These are phyloP conservation scores for Sphaerulina populicola DNA, from an alignment of 2,329 filamentous ascomycete species.

Conservation along the genomic window DNA sequence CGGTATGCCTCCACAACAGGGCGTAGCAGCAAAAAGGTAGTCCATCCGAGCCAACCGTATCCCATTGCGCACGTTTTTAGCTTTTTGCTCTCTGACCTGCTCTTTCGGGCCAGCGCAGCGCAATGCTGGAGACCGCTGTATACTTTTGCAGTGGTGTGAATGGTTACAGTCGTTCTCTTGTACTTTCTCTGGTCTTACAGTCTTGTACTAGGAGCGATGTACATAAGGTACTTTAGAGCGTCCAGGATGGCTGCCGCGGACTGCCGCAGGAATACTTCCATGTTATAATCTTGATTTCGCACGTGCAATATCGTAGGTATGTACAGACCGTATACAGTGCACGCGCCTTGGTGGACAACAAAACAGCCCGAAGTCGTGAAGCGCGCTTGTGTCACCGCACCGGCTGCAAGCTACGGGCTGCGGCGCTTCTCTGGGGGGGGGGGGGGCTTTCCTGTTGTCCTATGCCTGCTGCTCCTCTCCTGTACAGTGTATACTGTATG, in stretches of 20 bases:
- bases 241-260: not conserved
- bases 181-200: too few species aligned
- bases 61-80: not conserved
- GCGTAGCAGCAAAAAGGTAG: not conserved
- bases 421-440: constrained; percentile 2
- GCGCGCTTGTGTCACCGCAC: not conserved
- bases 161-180: too few species aligned
- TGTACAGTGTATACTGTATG: too few species aligned
- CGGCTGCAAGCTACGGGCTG: not conserved
- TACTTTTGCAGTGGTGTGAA: not conserved
- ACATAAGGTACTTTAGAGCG: too few species aligned
- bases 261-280: not conserved
- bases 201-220: too few species aligned
- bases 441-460: not conserved
- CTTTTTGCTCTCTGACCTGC: not conserved
- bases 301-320: too few species aligned
- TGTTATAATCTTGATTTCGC: too few species aligned
- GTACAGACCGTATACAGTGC: too few species aligned
- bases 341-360: not conserved
- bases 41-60: not conserved
- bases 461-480: not conserved
- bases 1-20: not conserved
- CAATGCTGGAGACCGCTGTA: not conserved
- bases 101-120: not conserved
- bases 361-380: not conserved